phyloP scores from a whole-genome alignment of 208 protist genomes.

The Leishmania lainsoni region DNA sequence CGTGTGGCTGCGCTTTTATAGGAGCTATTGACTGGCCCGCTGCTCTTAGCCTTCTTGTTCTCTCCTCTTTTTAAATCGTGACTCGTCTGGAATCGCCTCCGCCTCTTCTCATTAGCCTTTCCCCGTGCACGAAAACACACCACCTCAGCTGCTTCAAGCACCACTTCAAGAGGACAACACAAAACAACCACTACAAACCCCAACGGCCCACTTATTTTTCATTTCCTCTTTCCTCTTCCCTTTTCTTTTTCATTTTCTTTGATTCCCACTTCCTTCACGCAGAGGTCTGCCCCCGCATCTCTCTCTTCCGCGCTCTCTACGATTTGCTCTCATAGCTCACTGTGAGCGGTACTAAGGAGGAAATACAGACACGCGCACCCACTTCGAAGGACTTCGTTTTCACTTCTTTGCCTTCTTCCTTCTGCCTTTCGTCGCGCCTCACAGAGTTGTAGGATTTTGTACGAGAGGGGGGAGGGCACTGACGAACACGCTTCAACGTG shows the following conservation, averaged over 20 bases:
- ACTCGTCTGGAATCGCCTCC: not conserved
- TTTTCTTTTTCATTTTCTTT: conserved; percentile 1
- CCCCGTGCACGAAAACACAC: not conserved
- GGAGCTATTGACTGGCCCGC: not conserved
- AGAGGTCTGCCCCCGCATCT: conserved; percentile 1
- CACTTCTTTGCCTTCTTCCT: not conserved
- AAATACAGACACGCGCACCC: not conserved
- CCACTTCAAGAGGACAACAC: not conserved
- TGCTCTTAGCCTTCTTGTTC: not conserved
- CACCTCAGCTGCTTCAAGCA: not conserved
- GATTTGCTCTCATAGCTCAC: not conserved
- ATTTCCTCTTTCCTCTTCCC: conserved; percentile 2
- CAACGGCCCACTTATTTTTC: not conserved
- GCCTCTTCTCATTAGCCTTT: not conserved
- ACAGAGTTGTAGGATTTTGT: not conserved
- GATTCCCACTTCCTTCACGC: conserved; percentile 5
- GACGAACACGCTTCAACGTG: not conserved
- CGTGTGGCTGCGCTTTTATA: too few relatives aligned
- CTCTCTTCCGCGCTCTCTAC: not conserved
- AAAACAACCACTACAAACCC: not conserved
- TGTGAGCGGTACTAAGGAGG: not conserved
- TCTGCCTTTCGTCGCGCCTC: not conserved
- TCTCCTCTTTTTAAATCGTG: not conserved
- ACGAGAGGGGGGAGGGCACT: not conserved
- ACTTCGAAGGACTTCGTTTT: conserved; percentile 2